A percentile compares a stretch with the other conserved stretches of the same genome.
Evolutionary conservation across 129 eudicot genomes (phyloP).

Genomic region (Lactuca saligna): DNA sequence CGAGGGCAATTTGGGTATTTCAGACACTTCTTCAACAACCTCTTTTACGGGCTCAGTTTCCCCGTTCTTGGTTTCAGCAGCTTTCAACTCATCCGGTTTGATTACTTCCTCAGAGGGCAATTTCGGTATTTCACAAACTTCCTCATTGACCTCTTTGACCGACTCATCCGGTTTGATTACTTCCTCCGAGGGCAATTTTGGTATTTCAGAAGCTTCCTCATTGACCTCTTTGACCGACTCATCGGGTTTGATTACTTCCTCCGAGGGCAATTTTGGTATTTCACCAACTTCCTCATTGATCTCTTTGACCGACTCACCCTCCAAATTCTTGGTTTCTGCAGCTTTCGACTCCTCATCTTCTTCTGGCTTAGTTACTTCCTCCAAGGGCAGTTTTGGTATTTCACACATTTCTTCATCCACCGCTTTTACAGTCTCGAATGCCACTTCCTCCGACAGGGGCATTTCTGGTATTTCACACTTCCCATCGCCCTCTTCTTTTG

Average conservation of each 20-base stretch:
- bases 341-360: neutral
- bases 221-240: conserved; percentile 30
- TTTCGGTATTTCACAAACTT: conserved; percentile 16
- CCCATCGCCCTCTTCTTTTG: conserved; percentile 28
- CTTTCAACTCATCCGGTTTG: conserved; percentile 26
- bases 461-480: conserved; percentile 22
- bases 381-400: neutral
- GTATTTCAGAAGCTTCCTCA: conserved; percentile 25
- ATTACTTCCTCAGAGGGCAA: conserved; percentile 28
- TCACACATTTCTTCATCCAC: conserved; percentile 25
- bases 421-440: conserved; percentile 24
- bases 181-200: conserved; percentile 28
- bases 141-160: neutral
- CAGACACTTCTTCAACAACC: conserved; percentile 23
- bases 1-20: conserved; percentile 24
- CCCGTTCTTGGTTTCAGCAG: neutral
- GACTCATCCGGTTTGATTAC: conserved; percentile 4
- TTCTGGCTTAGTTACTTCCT: conserved; percentile 1
- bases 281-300: conserved; percentile 19
- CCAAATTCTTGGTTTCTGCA: conserved; percentile 1
- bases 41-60: conserved; percentile 33
- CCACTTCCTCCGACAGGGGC: conserved; percentile 24
- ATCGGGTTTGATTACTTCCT: conserved; percentile 30
- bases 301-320: conserved; percentile 31
- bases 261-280: conserved; percentile 18